Conservation (phyloP, 1,284 basidiomycete genomes). For the Apiotrichum akiyoshidainum region DNA sequence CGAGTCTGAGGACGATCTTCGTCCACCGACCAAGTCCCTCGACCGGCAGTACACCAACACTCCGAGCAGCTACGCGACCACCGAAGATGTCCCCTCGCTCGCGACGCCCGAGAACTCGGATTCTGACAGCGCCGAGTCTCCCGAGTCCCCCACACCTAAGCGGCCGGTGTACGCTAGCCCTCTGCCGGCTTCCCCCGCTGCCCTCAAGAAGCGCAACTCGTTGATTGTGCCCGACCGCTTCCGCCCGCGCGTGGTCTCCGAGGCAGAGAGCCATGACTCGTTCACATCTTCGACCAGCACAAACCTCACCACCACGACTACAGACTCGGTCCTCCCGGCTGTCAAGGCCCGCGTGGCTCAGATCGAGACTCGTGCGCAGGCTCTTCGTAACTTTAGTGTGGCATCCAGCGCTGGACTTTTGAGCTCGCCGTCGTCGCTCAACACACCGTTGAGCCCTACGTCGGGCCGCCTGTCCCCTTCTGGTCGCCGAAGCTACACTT, state of each 20-base stretch:
- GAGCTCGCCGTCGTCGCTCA: neutral
- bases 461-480: neutral
- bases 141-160: constrained; percentile 10
- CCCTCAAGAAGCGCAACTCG: neutral
- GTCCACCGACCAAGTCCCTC: neutral
- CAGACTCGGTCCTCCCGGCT: constrained; percentile 25
- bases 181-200: constrained; percentile 4
- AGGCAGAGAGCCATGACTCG: constrained; percentile 1
- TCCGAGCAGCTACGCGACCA: neutral
- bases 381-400: constrained; percentile 42
- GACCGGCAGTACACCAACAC: neutral
- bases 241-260: constrained; percentile 5
- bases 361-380: constrained; percentile 42
- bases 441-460: neutral
- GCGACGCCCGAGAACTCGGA: constrained; percentile 5
- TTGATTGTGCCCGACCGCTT: no score
- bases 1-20: constrained; percentile 4
- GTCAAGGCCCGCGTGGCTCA: constrained; percentile 39
- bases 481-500: constrained; percentile 30
- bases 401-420: constrained; percentile 20
- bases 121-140: neutral
- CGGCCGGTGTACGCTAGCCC: constrained; percentile 12
- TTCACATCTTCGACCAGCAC: neutral
- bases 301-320: constrained; percentile 19
- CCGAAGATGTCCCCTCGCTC: constrained; percentile 7